Conservation (phyloP, 495 filamentous ascomycete genomes). For the Lophiotrema nucula region DNA sequence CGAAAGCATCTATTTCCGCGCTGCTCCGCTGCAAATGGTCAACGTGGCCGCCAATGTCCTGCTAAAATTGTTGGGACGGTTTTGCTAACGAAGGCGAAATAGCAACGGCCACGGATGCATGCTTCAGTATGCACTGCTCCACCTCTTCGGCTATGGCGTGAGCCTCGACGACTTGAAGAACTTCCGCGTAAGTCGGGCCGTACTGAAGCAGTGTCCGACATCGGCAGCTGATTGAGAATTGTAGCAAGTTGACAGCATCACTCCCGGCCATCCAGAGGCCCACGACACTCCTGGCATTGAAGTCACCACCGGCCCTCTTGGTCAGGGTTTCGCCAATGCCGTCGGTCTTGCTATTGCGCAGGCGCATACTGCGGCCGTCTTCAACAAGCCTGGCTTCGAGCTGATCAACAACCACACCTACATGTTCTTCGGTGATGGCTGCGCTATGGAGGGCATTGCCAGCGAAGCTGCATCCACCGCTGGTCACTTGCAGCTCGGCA, state of each 20-base stretch:
- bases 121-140: slow-evolving; percentile 97
- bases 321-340: slow-evolving; percentile 40
- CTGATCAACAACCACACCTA: slow-evolving; percentile 97
- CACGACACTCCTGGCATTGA: slow-evolving; percentile 96
- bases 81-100: slow-evolving; percentile 28
- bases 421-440: slow-evolving; percentile 95
- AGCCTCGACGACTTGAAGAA: slow-evolving; percentile 87
- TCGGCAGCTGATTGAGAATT: slow-evolving; percentile 4
- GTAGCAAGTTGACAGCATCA: slow-evolving; percentile 84
- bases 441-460: slow-evolving; percentile 97
- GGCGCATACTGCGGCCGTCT: slow-evolving; percentile 80
- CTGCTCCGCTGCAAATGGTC: slow-evolving; percentile 17
- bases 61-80: background rate
- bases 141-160: slow-evolving; percentile 88
- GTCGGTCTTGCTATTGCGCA: slow-evolving; percentile 91
- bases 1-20: slow-evolving; percentile 4
- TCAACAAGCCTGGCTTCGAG: slow-evolving; percentile 96
- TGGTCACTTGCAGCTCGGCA: slow-evolving; percentile 95
- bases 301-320: slow-evolving; percentile 71
- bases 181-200: slow-evolving; percentile 76
- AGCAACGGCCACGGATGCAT: slow-evolving; percentile 99
- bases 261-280: slow-evolving; percentile 93
- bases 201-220: slow-evolving; percentile 7
- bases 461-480: slow-evolving; percentile 88
- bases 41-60: background rate